Conservation (phyloP, 345 rosid genomes). For the Lepidium sativum region DNA sequence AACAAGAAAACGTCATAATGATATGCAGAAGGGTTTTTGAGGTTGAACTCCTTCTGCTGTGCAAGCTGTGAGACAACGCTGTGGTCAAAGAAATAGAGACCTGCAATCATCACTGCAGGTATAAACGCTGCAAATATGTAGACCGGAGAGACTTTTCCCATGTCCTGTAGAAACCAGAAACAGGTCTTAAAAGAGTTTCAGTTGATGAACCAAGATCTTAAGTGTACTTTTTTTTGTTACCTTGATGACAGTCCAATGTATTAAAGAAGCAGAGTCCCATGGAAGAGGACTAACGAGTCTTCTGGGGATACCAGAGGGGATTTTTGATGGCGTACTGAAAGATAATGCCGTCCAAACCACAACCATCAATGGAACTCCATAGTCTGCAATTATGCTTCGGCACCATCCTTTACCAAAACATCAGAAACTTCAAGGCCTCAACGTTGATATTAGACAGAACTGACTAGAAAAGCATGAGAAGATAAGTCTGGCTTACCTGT, state of each 20-base stretch:
- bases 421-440: not conserved
- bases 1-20: conserved; percentile 66
- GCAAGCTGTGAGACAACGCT: conserved; percentile 78
- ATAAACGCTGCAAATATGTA: conserved; percentile 60
- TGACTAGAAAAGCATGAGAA: not conserved
- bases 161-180: conserved; percentile 39
- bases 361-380: conserved; percentile 74
- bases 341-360: conserved; percentile 62
- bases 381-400: conserved; percentile 64
- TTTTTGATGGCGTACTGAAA: conserved; percentile 28
- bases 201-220: not conserved
- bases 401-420: conserved; percentile 32
- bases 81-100: conserved; percentile 77
- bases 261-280: conserved; percentile 34
- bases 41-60: conserved; percentile 77
- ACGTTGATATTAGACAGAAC: not conserved
- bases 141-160: conserved; percentile 49
- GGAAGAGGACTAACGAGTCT: conserved; percentile 58
- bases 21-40: conserved; percentile 73
- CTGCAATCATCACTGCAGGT: conserved; percentile 74
- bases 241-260: conserved; percentile 71
- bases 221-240: conserved; percentile 17
- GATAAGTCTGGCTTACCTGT: conserved; percentile 34
- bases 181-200: not conserved
- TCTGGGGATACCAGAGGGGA: conserved; percentile 63